Evolutionary conservation across 2,329 filamentous ascomycete species (phyloP), one percentile per base, ranked within the genome.

Genomic region (Alternaria longipes): DNA sequence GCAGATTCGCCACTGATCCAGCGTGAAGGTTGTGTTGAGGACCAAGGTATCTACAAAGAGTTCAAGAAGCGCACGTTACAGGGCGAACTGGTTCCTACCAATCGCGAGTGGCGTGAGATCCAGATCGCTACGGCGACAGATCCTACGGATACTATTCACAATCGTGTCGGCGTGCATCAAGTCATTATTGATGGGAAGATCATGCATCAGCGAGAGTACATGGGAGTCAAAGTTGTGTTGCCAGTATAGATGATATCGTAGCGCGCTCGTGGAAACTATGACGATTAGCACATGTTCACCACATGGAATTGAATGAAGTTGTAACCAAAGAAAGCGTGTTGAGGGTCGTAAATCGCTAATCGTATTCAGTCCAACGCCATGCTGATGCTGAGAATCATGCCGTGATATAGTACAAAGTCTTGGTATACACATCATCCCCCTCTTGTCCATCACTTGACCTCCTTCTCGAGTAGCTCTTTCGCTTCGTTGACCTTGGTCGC

Each of bases 401-500:
- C 62, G 41, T 67, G 26, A 58, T 71, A 70, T 69, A 65, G 50
- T 69, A 71, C 68, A 71, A 24, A 62, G 46, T 65, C 59, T 67
- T 67, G 44, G 46, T 65, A 67, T 65, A 68, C 60, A 66, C 20
- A 32, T 56, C n/a, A 24, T 40, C 32, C 30, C 44, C 34, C 26
- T 54, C 28, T 34, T 34, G 26, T 3, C 11, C 11, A 38, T 38
- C 71, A 73, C 61, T 78, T 78, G 2, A 78, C 62, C 49, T 78
- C 75, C 81, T 97, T 97, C 78, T 99, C 95, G 69, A 99, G 79
- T 65, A 98, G 88, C 79, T 98, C 94, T 81, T 99, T 99, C 40
- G 95, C 95, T 80, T 99, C 95, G 82, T 99, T 99, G 78, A 99
- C 91, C 81, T 99, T 99, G 55, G 94, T 97, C 14, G 95, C 95